These are phyloP conservation scores for Chiua virens DNA, from an alignment of 768 basidiomycete species.

Conservation along the genomic window DNA sequence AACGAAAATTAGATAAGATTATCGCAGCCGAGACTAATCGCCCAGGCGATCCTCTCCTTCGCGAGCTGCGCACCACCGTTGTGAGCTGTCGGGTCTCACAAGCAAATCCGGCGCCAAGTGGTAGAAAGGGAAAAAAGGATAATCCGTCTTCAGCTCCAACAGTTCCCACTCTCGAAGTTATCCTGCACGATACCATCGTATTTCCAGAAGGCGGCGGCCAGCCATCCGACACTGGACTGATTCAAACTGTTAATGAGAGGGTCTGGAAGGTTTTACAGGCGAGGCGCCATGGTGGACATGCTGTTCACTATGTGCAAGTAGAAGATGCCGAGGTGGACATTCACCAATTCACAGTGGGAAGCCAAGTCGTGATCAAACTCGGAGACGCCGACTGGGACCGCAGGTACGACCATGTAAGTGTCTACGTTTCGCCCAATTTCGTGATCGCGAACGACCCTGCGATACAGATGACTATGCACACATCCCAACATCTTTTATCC, in stretches of 20 bases:
- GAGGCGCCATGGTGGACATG: constrained; percentile 68
- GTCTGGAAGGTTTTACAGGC: constrained; percentile 63
- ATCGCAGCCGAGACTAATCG: constrained; percentile 7
- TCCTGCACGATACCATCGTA: constrained; percentile 73
- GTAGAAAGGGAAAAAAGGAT: constrained; percentile 59
- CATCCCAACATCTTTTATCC: constrained; percentile 80
- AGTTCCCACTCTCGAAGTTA: constrained; percentile 58
- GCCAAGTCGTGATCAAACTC: constrained; percentile 51
- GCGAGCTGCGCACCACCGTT: constrained; percentile 56
- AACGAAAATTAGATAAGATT: constrained; percentile 4
- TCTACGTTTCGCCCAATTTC: not conserved
- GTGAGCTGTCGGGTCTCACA: constrained; percentile 50
- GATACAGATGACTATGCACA: constrained; percentile 77
- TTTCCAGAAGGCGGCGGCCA: constrained; percentile 87
- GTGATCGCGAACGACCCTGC: not conserved
- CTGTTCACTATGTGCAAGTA: constrained; percentile 68
- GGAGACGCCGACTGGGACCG: constrained; percentile 60
- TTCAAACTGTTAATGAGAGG: constrained; percentile 41
- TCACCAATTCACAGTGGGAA: constrained; percentile 50
- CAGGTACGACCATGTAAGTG: constrained; percentile 71
- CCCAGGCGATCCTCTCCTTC: constrained; percentile 69
- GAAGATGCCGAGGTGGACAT: constrained; percentile 41
- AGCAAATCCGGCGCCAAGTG: constrained; percentile 36
- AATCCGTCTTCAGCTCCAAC: constrained; percentile 43
- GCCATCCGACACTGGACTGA: constrained; percentile 71